A percentile compares a stretch with the other conserved stretches of the same genome.
Conservation (phyloP, 805 yeast species). For the Starmerella scarabaei region DNA sequence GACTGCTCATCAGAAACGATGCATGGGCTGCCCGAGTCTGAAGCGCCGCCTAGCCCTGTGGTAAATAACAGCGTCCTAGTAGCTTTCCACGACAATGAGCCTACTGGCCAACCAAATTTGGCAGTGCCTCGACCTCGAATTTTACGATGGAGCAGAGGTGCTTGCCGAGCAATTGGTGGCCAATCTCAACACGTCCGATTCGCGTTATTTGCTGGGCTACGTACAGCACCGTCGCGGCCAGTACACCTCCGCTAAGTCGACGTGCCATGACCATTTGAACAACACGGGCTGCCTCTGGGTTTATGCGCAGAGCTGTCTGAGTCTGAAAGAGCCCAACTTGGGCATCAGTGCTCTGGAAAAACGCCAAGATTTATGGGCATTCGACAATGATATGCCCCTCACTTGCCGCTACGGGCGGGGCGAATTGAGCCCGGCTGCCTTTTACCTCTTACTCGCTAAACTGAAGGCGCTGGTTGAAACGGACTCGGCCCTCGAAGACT, state of each 20-base stretch:
- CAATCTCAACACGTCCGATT: constrained; percentile 42
- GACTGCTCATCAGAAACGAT: too few relatives aligned
- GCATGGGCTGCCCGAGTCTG: too few relatives aligned
- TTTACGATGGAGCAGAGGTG: constrained; percentile 66
- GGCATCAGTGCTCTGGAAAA: constrained; percentile 43
- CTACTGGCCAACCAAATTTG: constrained; percentile 38
- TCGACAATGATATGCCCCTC: constrained; percentile 12
- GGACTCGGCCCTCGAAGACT: constrained; percentile 48
- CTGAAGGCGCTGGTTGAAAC: constrained; percentile 46
- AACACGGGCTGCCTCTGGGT: constrained; percentile 69
- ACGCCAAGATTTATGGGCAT: constrained; percentile 9
- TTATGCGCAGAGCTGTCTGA: constrained; percentile 54
- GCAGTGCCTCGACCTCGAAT: constrained; percentile 59
- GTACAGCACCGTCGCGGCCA: constrained; percentile 47
- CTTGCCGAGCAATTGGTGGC: constrained; percentile 72
- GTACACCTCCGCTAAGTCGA: constrained; percentile 35
- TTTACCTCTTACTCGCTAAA: constrained; percentile 57
- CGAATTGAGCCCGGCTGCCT: constrained; percentile 37
- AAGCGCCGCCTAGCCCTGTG: too few relatives aligned
- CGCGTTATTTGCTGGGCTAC: constrained; percentile 57
- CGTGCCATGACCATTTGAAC: constrained; percentile 34
- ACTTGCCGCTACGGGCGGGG: constrained; percentile 12
- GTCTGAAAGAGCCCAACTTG: constrained; percentile 41
- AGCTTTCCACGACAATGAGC: too few relatives aligned
- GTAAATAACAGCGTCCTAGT: too few relatives aligned